Evolutionary conservation across 1,284 basidiomycete species (phyloP).

Genomic region (Wallemia mellicola): DNA sequence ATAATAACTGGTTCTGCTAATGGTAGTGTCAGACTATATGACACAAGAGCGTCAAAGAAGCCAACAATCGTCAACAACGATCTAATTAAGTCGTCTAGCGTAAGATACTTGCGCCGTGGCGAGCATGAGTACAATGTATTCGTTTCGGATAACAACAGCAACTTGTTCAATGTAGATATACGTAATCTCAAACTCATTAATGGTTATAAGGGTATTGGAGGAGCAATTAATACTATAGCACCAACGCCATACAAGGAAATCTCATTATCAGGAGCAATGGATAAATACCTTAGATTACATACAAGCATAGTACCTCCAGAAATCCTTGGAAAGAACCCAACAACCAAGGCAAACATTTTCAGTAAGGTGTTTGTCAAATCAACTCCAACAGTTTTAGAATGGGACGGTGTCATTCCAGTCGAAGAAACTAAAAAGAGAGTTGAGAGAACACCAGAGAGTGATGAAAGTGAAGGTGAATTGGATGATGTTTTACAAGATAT

Average conservation of each 20-base stretch:
- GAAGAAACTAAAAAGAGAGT: not conserved
- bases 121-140: not conserved
- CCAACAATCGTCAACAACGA: slow-evolving; percentile 15
- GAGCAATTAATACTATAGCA: not conserved
- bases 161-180: not conserved
- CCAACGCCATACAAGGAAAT: not conserved
- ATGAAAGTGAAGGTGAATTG: not conserved
- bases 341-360: not conserved
- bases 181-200: not conserved
- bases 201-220: not conserved
- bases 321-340: not conserved
- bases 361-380: not conserved
- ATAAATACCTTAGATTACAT: not conserved
- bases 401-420: not conserved
- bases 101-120: not conserved
- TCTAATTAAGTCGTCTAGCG: not conserved
- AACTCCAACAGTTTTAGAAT: not conserved
- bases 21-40: slow-evolving; percentile 48
- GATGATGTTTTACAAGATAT: not conserved
- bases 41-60: slow-evolving; percentile 37
- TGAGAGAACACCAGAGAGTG: not conserved
- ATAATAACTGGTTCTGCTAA: slow-evolving; percentile 42
- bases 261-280: not conserved
- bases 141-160: not conserved
- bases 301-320: not conserved